Evolutionary conservation across 768 basidiomycete species (phyloP).

Genomic region (Boletus eberwhitei): DNA sequence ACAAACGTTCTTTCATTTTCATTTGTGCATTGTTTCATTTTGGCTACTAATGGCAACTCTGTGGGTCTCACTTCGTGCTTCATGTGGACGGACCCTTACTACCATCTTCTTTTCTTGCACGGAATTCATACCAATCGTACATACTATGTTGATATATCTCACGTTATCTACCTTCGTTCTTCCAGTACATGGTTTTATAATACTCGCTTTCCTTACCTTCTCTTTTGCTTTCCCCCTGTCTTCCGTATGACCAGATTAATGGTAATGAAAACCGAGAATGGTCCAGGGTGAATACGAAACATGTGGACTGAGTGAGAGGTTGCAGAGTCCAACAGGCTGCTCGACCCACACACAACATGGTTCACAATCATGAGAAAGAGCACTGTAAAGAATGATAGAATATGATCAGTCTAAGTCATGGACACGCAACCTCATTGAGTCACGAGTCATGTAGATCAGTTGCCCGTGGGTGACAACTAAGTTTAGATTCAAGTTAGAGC

Average conservation of each 20-base stretch:
- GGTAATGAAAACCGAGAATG: conserved; percentile 1
- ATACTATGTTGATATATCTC: conserved; percentile 6
- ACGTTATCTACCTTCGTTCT: neutral
- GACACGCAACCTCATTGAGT: too few relatives aligned
- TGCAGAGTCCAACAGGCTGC: neutral
- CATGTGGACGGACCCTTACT: conserved; percentile 4
- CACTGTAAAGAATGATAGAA: too few relatives aligned
- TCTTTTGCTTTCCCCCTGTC: neutral
- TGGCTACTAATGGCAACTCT: neutral
- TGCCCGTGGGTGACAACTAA: too few relatives aligned
- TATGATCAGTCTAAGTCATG: too few relatives aligned
- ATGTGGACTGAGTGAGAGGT: too few relatives aligned
- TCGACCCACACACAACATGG: neutral
- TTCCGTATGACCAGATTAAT: conserved; percentile 7
- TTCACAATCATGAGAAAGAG: neutral
- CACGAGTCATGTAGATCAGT: too few relatives aligned
- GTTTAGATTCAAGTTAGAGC: neutral
- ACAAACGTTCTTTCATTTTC: neutral
- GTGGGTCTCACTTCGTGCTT: conserved; percentile 1
- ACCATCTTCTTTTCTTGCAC: conserved; percentile 6
- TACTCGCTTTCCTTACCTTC: neutral
- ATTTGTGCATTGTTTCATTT: neutral
- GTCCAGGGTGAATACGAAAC: neutral
- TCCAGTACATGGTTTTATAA: neutral
- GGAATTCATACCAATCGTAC: conserved; percentile 16